Evolutionary conservation across 345 rosid genomes (phyloP), one percentile per base, ranked within the genome.

Genomic region (Microthlaspi erraticum): DNA sequence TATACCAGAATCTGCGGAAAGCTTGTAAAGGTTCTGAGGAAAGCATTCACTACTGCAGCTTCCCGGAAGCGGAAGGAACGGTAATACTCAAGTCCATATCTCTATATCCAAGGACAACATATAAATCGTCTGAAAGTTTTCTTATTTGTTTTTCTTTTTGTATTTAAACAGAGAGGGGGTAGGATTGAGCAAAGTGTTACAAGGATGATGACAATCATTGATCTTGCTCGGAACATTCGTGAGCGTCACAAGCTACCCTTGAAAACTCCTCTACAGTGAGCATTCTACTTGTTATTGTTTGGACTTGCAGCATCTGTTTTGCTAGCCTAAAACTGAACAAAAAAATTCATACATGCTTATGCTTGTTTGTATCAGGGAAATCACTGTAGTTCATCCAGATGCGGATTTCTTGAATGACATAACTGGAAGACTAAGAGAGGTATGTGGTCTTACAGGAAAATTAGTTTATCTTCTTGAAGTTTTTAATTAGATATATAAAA

Each of bases 171-270:
- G 99, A 82, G 86, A 73, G 94, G 78, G 73, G 88, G 87, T 72
- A 85, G 88, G 48, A 92, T 95, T 85, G 99, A 95, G 80, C 82
- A 73, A 78, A 95, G 99, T 82, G 96, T 95, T 36, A 63, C 86
- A 43, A 92, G 97, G 81, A 95, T 95, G 99, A 92, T 83, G 86
- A 95, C 88, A 19, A 84, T 95, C 70, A 92, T 95, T 68, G 99
- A 95, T 79, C 90, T 87, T 78, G 98, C 94, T 5, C 91, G 99
- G 29, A 95, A 92, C 79, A 90, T 92, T 77, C 97, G 99, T 60
- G 98, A 95, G 72, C 89, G 92, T 42, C 91, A 95, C 79, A 85
- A 81, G 79, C 82, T 88, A 56, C 98, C 99, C 67, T 84, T 95
- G 63, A 95, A 92, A 85, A 88, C 91, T 44, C 99, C 99, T 37